Conservation (phyloP, 768 basidiomycete genomes). For the Psilocybe subaeruginosa region DNA sequence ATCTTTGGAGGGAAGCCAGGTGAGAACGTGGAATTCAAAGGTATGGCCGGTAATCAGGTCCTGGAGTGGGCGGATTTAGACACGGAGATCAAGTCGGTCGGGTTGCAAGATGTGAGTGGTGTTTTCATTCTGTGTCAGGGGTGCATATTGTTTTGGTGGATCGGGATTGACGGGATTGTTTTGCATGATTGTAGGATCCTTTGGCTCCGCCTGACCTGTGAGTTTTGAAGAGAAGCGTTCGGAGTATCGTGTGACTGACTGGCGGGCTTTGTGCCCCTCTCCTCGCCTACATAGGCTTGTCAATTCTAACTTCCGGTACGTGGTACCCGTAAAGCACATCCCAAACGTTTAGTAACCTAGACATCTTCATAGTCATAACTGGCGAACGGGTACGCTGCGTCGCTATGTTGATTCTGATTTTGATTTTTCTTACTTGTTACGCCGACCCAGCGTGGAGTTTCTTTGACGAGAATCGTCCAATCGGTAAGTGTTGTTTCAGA, state of each 20-base stretch:
- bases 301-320: conserved; percentile 45
- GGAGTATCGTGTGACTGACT: neutral
- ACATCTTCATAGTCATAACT: conserved; percentile 40
- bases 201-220: conserved; percentile 47
- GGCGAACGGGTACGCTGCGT: conserved; percentile 43
- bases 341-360: neutral
- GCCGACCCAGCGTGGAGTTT: conserved; percentile 43
- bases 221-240: conserved; percentile 16
- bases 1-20: conserved; percentile 62
- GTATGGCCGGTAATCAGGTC: conserved; percentile 68
- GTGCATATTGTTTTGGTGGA: neutral
- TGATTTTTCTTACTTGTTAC: neutral
- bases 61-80: conserved; percentile 64
- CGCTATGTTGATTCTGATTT: neutral
- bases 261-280: neutral
- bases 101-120: conserved; percentile 46
- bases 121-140: neutral
- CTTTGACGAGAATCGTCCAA: conserved; percentile 41
- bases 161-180: neutral
- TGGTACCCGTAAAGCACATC: neutral
- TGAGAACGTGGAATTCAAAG: conserved; percentile 53
- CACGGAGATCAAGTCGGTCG: conserved; percentile 61
- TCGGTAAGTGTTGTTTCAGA: conserved; percentile 30
- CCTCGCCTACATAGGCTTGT: conserved; percentile 34
- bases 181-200: conserved; percentile 32